Conservation (phyloP, 768 basidiomycete genomes). For the Lepiota venenata region DNA sequence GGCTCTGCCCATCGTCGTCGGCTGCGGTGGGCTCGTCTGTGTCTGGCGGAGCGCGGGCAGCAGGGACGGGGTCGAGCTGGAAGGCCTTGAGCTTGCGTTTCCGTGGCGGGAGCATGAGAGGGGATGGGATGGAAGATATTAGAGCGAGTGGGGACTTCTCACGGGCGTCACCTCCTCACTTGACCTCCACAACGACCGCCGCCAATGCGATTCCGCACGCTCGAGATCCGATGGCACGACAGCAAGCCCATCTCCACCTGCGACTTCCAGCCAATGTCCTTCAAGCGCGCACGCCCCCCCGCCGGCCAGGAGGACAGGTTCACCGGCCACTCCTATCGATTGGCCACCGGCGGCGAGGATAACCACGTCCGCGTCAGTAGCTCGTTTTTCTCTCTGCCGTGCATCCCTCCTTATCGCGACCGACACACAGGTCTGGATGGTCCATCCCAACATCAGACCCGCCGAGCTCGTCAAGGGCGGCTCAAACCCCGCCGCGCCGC, state of each 20-base stretch:
- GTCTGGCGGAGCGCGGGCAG: no score
- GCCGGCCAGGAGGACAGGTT: constrained; percentile 51
- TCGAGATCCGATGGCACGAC: constrained; percentile 97
- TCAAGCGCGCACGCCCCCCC: constrained; percentile 74
- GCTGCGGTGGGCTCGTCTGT: no score
- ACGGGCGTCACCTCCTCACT: not conserved
- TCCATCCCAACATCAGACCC: constrained; percentile 86
- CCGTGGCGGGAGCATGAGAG: no score
- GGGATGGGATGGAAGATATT: no score
- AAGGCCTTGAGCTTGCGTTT: no score
- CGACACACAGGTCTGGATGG: constrained; percentile 78
- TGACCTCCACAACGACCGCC: constrained; percentile 3
- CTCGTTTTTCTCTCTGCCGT: constrained; percentile 1
- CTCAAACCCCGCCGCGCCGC: constrained; percentile 25
- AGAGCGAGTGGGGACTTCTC: no score
- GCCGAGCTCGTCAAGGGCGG: constrained; percentile 41
- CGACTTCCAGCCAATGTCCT: constrained; percentile 88
- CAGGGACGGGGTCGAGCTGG: no score
- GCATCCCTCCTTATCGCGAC: constrained; percentile 6
- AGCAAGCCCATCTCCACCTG: constrained; percentile 93
- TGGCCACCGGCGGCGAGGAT: constrained; percentile 96
- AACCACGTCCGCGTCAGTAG: constrained; percentile 90
- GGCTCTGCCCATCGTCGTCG: no score
- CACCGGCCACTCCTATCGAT: constrained; percentile 73
- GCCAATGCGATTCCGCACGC: constrained; percentile 80